Conservation (phyloP, 176 grass and related monocot genomes). For the Aegilops sharonensis region DNA sequence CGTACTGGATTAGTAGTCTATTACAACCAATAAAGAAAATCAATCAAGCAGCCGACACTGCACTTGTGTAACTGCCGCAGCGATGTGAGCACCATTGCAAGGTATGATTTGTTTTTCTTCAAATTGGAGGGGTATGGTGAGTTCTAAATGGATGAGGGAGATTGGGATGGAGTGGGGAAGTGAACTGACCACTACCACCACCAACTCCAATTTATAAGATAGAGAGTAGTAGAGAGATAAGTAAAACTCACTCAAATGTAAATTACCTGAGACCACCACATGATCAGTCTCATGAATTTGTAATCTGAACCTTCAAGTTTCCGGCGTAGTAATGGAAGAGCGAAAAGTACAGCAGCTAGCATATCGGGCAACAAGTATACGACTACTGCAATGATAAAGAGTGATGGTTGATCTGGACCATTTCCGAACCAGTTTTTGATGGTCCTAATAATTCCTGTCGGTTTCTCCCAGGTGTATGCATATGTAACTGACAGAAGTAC, state of each 20-base stretch:
- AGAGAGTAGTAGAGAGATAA: too few species aligned
- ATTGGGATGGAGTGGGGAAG: too few species aligned
- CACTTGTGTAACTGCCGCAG: too few species aligned
- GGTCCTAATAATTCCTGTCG: slow-evolving; percentile 62
- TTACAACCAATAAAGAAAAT: too few species aligned
- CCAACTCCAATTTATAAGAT: too few species aligned
- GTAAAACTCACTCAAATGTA: slow-evolving; percentile 13
- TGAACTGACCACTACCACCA: too few species aligned
- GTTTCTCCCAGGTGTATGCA: slow-evolving; percentile 74
- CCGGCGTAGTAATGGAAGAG: slow-evolving; percentile 67
- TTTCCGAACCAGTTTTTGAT: slow-evolving; percentile 85
- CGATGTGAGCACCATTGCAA: too few species aligned
- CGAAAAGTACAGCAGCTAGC: slow-evolving; percentile 67
- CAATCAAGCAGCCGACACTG: too few species aligned
- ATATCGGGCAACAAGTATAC: slow-evolving; percentile 80
- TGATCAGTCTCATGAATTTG: slow-evolving; percentile 62
- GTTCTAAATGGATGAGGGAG: too few species aligned
- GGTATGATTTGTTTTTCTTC: too few species aligned
- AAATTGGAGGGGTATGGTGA: too few species aligned
- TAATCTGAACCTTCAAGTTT: slow-evolving; percentile 74
- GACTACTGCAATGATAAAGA: slow-evolving; percentile 69
- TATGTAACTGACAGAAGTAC: slow-evolving; percentile 83
- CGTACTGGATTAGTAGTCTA: too few species aligned
- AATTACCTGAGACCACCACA: slow-evolving; percentile 99
- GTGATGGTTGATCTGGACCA: slow-evolving; percentile 65